A percentile compares a stretch with the other conserved stretches of the same genome.
Evolutionary conservation across 106 monocot genomes (phyloP).

Genomic region (Cymbidium sinense): DNA sequence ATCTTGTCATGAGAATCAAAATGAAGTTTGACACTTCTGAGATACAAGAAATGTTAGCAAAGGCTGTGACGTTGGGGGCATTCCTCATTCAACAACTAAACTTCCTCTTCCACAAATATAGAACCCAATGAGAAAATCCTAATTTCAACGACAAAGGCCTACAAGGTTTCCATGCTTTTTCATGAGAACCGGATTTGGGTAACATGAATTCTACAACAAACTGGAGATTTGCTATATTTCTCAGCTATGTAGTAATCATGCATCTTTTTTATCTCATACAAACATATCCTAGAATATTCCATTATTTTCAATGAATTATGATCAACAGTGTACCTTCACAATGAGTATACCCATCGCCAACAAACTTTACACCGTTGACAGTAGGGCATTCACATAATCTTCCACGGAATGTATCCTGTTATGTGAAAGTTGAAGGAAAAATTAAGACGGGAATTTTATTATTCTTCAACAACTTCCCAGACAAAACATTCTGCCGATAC

Average conservation of each 20-base stretch:
- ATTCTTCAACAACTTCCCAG: background rate
- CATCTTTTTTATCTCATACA: too few species aligned
- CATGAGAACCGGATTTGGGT: background rate
- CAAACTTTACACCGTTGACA: constrained; percentile 47
- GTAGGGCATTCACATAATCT: constrained; percentile 54
- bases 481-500: constrained; percentile 12
- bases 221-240: background rate
- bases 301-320: background rate
- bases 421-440: background rate
- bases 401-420: constrained; percentile 58
- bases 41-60: too few species aligned
- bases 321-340: constrained; percentile 34
- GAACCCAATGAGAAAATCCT: background rate
- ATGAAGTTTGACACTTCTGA: too few species aligned
- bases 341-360: constrained; percentile 53
- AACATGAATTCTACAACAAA: background rate
- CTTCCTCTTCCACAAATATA: too few species aligned
- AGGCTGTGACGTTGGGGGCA: background rate
- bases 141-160: background rate
- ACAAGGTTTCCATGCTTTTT: background rate
- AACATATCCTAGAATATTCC: background rate
- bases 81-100: background rate
- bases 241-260: too few species aligned
- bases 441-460: background rate
- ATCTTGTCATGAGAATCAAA: too few species aligned